Conservation (phyloP, 352 stramenopile genomes). For the Pythium periplocum region DNA sequence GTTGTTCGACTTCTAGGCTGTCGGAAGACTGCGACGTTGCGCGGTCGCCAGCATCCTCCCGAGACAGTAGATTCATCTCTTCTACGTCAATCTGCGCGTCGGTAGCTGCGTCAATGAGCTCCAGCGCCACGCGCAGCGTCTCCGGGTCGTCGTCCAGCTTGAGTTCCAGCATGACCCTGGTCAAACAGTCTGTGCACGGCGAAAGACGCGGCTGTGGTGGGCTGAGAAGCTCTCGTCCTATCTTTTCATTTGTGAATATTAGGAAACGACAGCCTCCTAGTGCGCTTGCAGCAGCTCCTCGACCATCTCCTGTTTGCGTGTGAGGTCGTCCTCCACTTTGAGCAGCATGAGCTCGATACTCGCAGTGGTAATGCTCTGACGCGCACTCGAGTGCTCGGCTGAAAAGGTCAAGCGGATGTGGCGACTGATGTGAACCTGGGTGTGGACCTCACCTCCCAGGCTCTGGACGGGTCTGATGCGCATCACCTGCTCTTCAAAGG, state of each 20-base stretch:
- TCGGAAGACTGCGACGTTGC: too few species aligned
- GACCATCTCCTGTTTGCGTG: neutral
- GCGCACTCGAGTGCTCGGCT: neutral
- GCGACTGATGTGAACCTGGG: neutral
- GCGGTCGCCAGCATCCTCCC: neutral
- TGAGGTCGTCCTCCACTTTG: neutral
- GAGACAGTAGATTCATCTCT: too few species aligned
- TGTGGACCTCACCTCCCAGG: too few species aligned
- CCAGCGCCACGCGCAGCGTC: constrained; percentile 12
- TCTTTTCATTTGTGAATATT: neutral
- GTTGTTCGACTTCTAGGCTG: too few species aligned
- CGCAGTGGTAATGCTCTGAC: neutral
- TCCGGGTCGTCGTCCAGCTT: constrained; percentile 14
- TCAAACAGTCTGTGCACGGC: too few species aligned
- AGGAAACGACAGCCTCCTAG: neutral
- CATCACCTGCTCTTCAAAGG: neutral
- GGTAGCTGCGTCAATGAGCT: constrained; percentile 7
- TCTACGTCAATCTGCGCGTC: neutral
- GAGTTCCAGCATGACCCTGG: constrained; percentile 2
- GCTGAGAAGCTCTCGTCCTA: neutral
- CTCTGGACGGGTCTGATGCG: neutral
- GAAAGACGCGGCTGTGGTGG: neutral
- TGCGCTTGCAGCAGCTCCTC: neutral
- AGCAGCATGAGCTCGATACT: neutral
- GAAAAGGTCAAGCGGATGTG: neutral